Base-by-base conservation (phyloP, 208 protist genomes). In the Wallacemonas sp. region DNA sequence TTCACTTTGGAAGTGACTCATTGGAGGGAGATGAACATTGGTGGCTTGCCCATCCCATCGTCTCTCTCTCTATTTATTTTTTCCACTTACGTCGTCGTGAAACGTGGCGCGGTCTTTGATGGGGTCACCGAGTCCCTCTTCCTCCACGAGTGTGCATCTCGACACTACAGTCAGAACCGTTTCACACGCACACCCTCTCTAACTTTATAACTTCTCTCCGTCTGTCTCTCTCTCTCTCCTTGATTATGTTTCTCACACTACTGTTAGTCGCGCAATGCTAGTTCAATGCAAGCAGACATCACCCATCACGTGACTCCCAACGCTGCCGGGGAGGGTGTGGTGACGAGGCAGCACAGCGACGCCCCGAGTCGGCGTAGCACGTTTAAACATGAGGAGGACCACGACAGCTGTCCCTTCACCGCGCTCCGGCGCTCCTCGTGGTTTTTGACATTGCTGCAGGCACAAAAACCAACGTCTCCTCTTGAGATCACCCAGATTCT, bases 331-430 rank as follows among this genome's bases (percentile, higher is more conserved):
- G 52, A 58, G 24, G 52, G 52, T 6, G 52, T 58, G 6, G 3
- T 39, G 17, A 58, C 52, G 29, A 17, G 52, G 41, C 32, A 24
- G 19, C 30, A 29, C 48, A 27, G 39, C 23, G 3, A 8, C 39
- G 39, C 29, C 8, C n/a, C 61, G 12, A 32, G 16, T 3, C 32
- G 44, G 17, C 56, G 49, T 4, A 61, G 52, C 1, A 41, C 52
- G 0, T 55, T 83, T 5, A 54, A 65, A 17, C 78, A 83, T 32
- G 68, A 80, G 63, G 62, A 72, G 17, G 73, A 83, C 44, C 73
- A 83, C 61, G 73, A 79, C 64, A 68, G 33, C 26, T 83, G 78
- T 60, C 65, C 67, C 2, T 83, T 70, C 58, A 74, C 60, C 3
- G 55, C 73, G 5, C 38, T 83, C 24, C 78, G 72, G 4, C 56